Percentiles rank a stretch among this genome's conserved stretches.
phyloP scores from a whole-genome alignment of 1,284 basidiomycete species.

The Trametes pubescens region DNA sequence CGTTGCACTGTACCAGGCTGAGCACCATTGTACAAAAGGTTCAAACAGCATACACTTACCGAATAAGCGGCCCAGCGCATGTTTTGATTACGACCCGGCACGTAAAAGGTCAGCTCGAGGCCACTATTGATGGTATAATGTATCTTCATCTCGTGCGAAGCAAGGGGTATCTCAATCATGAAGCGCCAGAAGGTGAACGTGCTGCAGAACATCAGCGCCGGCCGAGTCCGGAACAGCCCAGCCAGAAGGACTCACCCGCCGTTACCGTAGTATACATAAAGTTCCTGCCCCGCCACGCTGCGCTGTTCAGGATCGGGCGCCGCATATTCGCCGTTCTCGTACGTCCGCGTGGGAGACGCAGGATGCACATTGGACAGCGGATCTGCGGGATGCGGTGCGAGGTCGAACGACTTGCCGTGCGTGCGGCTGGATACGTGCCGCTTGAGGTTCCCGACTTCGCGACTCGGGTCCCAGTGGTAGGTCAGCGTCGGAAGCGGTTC shows the following conservation, averaged over 20 bases:
- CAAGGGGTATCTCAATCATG: slow-evolving; percentile 84
- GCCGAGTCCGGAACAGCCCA: neutral
- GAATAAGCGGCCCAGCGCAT: slow-evolving; percentile 93
- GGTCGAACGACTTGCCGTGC: slow-evolving; percentile 56
- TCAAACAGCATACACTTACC: slow-evolving; percentile 49
- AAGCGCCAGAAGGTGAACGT: slow-evolving; percentile 97
- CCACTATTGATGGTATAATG: slow-evolving; percentile 85
- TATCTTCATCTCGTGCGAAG: slow-evolving; percentile 78
- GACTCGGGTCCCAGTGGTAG: slow-evolving; percentile 80
- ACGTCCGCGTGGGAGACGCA: slow-evolving; percentile 29
- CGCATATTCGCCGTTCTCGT: slow-evolving; percentile 22
- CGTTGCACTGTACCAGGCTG: slow-evolving; percentile 69
- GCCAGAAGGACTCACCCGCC: slow-evolving; percentile 56
- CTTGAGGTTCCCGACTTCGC: slow-evolving; percentile 31
- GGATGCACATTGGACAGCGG: slow-evolving; percentile 47
- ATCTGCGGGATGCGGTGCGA: slow-evolving; percentile 77
- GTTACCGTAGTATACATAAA: slow-evolving; percentile 81
- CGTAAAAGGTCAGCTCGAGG: slow-evolving; percentile 81
- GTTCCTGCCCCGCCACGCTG: slow-evolving; percentile 70
- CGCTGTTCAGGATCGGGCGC: slow-evolving; percentile 52
- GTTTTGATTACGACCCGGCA: slow-evolving; percentile 86
- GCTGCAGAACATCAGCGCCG: slow-evolving; percentile 46
- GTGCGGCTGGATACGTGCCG: slow-evolving; percentile 26
- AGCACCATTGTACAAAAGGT: neutral
- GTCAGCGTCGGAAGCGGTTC: slow-evolving; percentile 78